Evolutionary conservation across 1,139 yeast species (phyloP).

Genomic region (Nakaseomyces sp.): DNA sequence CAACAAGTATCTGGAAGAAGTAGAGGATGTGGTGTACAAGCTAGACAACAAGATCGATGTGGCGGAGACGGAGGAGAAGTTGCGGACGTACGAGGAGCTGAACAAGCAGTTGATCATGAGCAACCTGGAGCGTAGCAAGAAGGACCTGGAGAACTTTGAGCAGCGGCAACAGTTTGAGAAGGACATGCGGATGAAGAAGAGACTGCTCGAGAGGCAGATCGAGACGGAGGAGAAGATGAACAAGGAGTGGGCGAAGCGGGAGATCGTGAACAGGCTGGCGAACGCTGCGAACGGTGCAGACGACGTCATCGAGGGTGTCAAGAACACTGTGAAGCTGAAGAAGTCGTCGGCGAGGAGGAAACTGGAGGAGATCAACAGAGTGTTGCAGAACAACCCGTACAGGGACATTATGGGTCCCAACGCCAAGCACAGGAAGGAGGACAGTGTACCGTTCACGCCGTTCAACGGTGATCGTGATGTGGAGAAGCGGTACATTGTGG

Average conservation of each 20-base stretch:
- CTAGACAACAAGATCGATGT: slow-evolving; percentile 61
- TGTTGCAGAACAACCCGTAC: slow-evolving; percentile 31
- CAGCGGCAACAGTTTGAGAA: slow-evolving; percentile 46
- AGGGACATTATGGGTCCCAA: slow-evolving; percentile 13
- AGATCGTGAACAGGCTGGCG: slow-evolving; percentile 56
- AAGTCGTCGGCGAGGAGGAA: slow-evolving; percentile 59
- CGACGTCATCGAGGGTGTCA: slow-evolving; percentile 42
- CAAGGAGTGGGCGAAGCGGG: slow-evolving; percentile 52
- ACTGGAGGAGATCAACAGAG: slow-evolving; percentile 52
- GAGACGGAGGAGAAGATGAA: slow-evolving; percentile 60
- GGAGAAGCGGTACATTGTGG: slow-evolving; percentile 37
- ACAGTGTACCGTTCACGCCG: slow-evolving; percentile 70
- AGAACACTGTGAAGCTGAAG: slow-evolving; percentile 51
- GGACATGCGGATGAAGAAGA: slow-evolving; percentile 50
- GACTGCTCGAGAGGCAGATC: slow-evolving; percentile 57
- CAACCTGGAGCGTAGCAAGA: slow-evolving; percentile 61
- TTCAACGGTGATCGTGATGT: slow-evolving; percentile 80
- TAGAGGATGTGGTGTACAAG: slow-evolving; percentile 75
- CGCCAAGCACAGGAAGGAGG: slow-evolving; percentile 17
- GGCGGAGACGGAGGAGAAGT: slow-evolving; percentile 60
- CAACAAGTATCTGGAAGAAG: slow-evolving; percentile 72
- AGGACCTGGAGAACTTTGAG: slow-evolving; percentile 52
- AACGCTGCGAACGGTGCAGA: slow-evolving; percentile 30
- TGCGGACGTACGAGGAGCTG: slow-evolving; percentile 63
- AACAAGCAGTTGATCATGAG: slow-evolving; percentile 71